phyloP scores from a whole-genome alignment of 345 rosid species.

The Carallia brachiata region DNA sequence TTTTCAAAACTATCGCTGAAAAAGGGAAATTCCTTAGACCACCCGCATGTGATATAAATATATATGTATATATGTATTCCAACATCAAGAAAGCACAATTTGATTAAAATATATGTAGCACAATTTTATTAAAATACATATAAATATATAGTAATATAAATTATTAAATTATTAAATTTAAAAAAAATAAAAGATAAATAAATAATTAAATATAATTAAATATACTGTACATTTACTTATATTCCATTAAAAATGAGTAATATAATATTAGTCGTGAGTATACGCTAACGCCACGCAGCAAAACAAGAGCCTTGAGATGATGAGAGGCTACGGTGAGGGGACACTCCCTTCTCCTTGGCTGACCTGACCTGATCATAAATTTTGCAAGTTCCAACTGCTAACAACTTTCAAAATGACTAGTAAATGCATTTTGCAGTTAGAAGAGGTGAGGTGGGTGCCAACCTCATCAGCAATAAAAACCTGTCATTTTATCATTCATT shows the following conservation, averaged over 20 bases:
- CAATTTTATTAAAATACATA: too few species aligned
- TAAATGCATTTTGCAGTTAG: conserved; percentile 33
- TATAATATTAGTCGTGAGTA: too few species aligned
- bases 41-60: background rate
- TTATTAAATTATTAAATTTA: too few species aligned
- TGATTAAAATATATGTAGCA: too few species aligned
- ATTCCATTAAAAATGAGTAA: too few species aligned
- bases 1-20: background rate
- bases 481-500: conserved; percentile 18
- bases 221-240: too few species aligned
- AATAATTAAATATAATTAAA: too few species aligned
- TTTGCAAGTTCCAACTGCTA: conserved; percentile 29
- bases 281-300: background rate
- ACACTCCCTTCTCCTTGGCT: background rate
- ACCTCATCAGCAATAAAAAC: conserved; percentile 20
- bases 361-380: conserved; percentile 21
- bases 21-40: background rate
- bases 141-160: too few species aligned
- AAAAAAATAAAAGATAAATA: too few species aligned
- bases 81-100: too few species aligned
- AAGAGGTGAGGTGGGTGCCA: conserved; percentile 22
- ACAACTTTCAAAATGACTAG: conserved; percentile 33
- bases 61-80: too few species aligned
- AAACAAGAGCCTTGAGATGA: conserved; percentile 2
- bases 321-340: background rate